Percentiles rank a stretch among this genome's conserved stretches.
These are phyloP conservation scores for Aureobasidium sp. DNA, from an alignment of 2,329 filamentous ascomycete genomes.

Conservation along the genomic window DNA sequence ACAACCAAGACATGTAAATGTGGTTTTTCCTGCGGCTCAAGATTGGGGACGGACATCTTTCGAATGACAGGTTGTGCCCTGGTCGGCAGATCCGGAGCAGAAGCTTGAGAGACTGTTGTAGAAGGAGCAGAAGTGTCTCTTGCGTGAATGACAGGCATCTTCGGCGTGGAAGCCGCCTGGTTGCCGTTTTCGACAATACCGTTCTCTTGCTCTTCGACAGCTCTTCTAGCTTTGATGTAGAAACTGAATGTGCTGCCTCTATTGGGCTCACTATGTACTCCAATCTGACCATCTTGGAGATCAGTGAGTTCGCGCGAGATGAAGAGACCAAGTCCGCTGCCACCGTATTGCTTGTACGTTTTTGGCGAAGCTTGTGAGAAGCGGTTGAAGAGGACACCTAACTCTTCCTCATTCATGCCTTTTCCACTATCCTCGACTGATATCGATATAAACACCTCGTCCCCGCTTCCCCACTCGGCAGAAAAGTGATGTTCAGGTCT, in stretches of 20 bases:
- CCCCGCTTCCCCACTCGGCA: constrained; percentile 31
- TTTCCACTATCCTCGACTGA: constrained; percentile 32
- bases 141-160: not conserved
- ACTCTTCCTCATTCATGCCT: constrained; percentile 31
- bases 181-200: not conserved
- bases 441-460: constrained; percentile 32
- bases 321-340: constrained; percentile 61
- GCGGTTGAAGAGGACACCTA: constrained; percentile 52
- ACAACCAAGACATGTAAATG: constrained; percentile 22
- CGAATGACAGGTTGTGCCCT: not conserved
- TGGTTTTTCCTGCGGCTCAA: not conserved
- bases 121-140: not conserved
- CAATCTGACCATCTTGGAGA: constrained; percentile 61
- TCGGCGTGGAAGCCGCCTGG: not conserved
- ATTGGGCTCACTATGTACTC: constrained; percentile 52
- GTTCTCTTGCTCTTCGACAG: not conserved
- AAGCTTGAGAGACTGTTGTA: not conserved
- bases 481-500: constrained; percentile 14
- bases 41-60: not conserved
- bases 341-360: constrained; percentile 62
- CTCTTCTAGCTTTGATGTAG: constrained; percentile 54
- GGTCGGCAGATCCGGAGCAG: not conserved
- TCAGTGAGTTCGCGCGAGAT: constrained; percentile 61
- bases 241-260: constrained; percentile 59
- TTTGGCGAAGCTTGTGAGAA: constrained; percentile 62